phyloP scores from a whole-genome alignment of 257 asterid species.

The Nicotiana otophora region DNA sequence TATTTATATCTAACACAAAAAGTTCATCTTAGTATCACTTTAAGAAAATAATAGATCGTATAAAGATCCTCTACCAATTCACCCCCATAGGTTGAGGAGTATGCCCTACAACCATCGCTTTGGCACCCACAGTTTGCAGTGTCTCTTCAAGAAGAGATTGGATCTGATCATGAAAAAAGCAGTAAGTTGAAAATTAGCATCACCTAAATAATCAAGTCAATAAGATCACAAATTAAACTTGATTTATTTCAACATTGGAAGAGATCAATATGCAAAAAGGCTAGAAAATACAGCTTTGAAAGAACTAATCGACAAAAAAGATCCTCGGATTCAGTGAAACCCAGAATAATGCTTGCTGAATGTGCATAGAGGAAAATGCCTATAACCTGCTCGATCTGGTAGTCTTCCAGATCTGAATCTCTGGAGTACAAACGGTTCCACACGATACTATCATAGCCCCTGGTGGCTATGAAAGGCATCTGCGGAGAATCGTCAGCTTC shows the following conservation, averaged over 20 bases:
- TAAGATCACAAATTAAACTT: neutral
- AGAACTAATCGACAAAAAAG: neutral
- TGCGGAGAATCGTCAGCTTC: slow-evolving; percentile 37
- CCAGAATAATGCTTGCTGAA: neutral
- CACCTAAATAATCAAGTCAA: neutral
- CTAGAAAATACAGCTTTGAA: neutral
- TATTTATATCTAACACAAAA: neutral
- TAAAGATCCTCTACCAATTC: slow-evolving; percentile 55
- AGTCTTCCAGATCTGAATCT: slow-evolving; percentile 58
- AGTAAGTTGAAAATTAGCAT: neutral
- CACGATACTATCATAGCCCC: slow-evolving; percentile 93
- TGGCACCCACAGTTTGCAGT: slow-evolving; percentile 71
- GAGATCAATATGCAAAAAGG: neutral
- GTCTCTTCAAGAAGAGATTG: slow-evolving; percentile 71
- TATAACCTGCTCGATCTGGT: slow-evolving; percentile 62
- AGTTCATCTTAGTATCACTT: neutral
- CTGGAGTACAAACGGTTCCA: slow-evolving; percentile 95
- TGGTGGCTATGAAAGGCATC: slow-evolving; percentile 78
- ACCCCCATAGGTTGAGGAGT: slow-evolving; percentile 90
- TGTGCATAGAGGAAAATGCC: neutral
- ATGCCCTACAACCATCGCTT: slow-evolving; percentile 98
- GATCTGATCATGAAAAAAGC: slow-evolving; percentile 37
- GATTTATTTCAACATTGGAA: neutral
- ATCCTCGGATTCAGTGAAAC: neutral
- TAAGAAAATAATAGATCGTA: neutral